Evolutionary conservation across 148 eudicot genomes (phyloP).

Genomic region (Suaeda aralocaspica): DNA sequence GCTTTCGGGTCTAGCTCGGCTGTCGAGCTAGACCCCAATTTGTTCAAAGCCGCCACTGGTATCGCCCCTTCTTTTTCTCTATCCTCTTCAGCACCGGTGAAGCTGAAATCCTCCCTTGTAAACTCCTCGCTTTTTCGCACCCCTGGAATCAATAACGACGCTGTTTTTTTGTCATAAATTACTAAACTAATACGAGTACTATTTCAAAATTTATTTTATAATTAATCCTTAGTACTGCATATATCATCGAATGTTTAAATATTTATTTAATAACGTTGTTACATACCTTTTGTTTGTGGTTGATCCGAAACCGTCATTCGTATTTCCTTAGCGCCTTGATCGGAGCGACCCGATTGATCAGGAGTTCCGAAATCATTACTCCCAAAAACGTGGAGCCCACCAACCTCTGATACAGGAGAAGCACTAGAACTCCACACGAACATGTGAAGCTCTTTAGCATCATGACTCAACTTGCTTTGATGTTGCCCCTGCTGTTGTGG

Average conservation of each 20-base stretch:
- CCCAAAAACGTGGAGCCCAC: slow-evolving; percentile 82
- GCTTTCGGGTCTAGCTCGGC: slow-evolving; percentile 52
- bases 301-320: slow-evolving; percentile 81
- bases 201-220: too few species aligned
- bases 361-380: slow-evolving; percentile 51
- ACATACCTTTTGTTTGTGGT: slow-evolving; percentile 78
- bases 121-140: slow-evolving; percentile 44
- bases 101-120: slow-evolving; percentile 57
- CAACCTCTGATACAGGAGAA: slow-evolving; percentile 79
- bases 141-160: slow-evolving; percentile 19
- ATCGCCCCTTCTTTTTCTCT: slow-evolving; percentile 44
- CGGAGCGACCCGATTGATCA: slow-evolving; percentile 76
- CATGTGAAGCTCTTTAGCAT: slow-evolving; percentile 92
- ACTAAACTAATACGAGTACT: background rate
- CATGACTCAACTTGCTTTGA: slow-evolving; percentile 38
- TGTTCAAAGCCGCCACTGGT: slow-evolving; percentile 31
- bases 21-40: slow-evolving; percentile 58
- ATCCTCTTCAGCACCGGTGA: slow-evolving; percentile 34
- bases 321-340: slow-evolving; percentile 90
- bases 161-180: background rate
- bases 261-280: too few species aligned
- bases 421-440: slow-evolving; percentile 94
- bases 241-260: too few species aligned
- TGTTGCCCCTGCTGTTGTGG: slow-evolving; percentile 17
- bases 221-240: too few species aligned